Conservation (phyloP, 164 flowering plant species). For the Magnolia changhungtana region DNA sequence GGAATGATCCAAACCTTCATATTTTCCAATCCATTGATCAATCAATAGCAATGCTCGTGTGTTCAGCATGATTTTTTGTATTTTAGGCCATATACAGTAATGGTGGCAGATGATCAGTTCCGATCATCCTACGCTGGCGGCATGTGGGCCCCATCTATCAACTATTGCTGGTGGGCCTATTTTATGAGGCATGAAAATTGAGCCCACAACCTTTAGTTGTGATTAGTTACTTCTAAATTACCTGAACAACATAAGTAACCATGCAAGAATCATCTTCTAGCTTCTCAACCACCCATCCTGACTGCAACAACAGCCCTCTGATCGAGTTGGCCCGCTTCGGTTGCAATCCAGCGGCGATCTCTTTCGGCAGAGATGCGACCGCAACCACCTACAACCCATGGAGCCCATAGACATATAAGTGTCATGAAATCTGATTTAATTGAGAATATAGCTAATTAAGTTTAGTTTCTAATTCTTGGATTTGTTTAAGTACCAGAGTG, state of each 20-base stretch:
- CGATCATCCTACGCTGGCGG: no score
- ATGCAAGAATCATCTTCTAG: constrained; percentile 66
- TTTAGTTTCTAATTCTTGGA: neutral
- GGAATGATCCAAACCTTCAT: no score
- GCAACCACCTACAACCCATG: constrained; percentile 61
- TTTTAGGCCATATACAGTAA: no score
- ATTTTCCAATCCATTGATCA: no score
- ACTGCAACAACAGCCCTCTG: constrained; percentile 73
- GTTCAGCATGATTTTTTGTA: no score
- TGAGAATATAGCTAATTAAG: neutral
- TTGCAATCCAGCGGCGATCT: constrained; percentile 81
- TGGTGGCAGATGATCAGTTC: no score
- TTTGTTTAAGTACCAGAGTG: constrained; percentile 48
- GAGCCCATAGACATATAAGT: neutral
- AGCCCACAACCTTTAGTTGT: neutral
- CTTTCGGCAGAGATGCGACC: constrained; percentile 87
- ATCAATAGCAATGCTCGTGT: no score
- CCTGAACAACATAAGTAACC: constrained; percentile 90
- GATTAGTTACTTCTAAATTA: constrained; percentile 11
- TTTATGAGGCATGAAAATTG: neutral
- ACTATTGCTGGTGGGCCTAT: no score
- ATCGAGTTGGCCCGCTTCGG: constrained; percentile 67
- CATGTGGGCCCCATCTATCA: no score
- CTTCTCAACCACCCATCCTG: constrained; percentile 94
- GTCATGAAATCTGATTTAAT: neutral